Percentiles rank a stretch among this genome's conserved stretches.
Evolutionary conservation across 345 rosid species (phyloP).

Genomic region (Eucalyptus polyanthemos): DNA sequence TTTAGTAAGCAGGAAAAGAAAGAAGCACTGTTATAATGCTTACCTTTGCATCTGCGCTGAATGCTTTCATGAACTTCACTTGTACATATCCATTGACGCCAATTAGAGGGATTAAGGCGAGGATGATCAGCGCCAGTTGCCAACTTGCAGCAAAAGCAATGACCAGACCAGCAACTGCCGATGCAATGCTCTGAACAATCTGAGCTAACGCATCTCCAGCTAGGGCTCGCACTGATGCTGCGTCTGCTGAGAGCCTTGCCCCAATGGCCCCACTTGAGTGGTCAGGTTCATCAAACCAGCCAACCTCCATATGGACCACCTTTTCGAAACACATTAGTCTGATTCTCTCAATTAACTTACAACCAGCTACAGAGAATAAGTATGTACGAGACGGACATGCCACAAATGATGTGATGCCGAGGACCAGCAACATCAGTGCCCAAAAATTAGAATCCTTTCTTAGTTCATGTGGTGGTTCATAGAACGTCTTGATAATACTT

Average conservation of each 20-base stretch:
- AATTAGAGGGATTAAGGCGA: conserved; percentile 52
- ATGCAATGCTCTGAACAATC: conserved; percentile 44
- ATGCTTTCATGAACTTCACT: conserved; percentile 63
- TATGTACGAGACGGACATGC: conserved; percentile 34
- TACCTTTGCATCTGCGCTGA: conserved; percentile 86
- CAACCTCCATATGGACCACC: conserved; percentile 73
- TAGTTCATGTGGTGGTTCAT: conserved; percentile 45
- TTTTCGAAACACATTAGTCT: conserved; percentile 71
- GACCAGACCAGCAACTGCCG: conserved; percentile 57
- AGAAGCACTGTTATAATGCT: not conserved
- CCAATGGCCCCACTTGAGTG: conserved; percentile 83
- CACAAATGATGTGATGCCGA: conserved; percentile 47
- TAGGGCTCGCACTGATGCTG: conserved; percentile 57
- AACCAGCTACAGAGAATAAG: conserved; percentile 66
- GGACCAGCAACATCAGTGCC: conserved; percentile 51
- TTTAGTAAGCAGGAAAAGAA: not conserved
- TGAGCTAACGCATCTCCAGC: conserved; percentile 73
- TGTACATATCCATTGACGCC: conserved; percentile 54
- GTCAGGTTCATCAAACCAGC: conserved; percentile 76
- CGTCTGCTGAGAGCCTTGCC: conserved; percentile 86
- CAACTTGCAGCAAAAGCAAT: conserved; percentile 73
- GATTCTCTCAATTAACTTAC: conserved; percentile 49
- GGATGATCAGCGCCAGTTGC: conserved; percentile 56
- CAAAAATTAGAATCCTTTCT: conserved; percentile 59
- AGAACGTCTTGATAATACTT: conserved; percentile 42